A percentile compares a stretch with the other conserved stretches of the same genome.
phyloP scores from a whole-genome alignment of 2,329 filamentous ascomycete species.

The Colletotrichum sp. region DNA sequence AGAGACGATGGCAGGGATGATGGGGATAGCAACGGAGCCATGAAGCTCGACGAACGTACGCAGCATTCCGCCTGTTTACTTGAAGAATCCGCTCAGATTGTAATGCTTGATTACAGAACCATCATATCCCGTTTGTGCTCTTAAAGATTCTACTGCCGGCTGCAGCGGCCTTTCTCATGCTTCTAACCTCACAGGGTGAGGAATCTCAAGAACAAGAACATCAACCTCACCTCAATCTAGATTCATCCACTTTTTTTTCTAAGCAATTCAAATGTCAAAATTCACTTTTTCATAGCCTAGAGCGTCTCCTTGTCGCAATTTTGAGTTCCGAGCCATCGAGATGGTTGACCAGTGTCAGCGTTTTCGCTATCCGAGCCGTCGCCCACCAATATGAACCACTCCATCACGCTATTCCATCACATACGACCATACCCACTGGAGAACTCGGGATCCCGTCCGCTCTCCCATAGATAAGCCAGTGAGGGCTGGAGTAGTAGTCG shows the following conservation, averaged over 20 bases:
- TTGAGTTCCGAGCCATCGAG: no score
- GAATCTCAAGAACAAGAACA: neutral
- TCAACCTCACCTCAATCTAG: neutral
- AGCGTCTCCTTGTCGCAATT: no score
- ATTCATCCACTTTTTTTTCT: neutral
- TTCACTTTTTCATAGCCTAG: no score
- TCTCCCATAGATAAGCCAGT: no score
- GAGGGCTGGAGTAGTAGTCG: no score
- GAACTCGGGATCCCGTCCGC: neutral
- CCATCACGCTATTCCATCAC: accelerated
- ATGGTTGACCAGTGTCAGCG: no score
- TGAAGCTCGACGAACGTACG: neutral
- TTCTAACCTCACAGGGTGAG: neutral
- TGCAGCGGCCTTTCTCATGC: neutral
- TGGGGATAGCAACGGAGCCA: neutral
- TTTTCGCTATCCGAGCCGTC: no score
- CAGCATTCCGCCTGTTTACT: neutral
- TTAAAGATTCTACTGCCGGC: neutral
- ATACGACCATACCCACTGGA: neutral
- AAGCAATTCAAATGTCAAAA: neutral
- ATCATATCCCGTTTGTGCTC: accelerated
- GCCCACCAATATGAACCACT: no score
- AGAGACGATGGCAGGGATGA: neutral
- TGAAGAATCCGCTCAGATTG: neutral
- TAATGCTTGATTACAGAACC: accelerated